Evolutionary conservation across 495 filamentous ascomycete species (phyloP).

Genomic region (Xylaria curta): DNA sequence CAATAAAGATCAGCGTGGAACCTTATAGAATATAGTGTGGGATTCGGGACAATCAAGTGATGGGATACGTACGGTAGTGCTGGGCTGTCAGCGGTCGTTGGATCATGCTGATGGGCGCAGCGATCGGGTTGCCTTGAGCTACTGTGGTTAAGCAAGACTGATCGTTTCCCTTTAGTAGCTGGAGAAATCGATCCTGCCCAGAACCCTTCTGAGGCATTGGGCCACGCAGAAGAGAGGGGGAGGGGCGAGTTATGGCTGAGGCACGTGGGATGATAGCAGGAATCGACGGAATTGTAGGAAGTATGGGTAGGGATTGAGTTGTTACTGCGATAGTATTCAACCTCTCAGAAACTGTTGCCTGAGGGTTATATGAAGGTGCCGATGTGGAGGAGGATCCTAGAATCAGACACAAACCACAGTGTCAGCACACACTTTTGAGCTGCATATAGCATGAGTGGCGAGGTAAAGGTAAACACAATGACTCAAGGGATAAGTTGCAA

Average conservation of each 20-base stretch:
- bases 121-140: background rate
- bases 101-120: background rate
- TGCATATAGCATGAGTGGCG: background rate
- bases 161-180: conserved; percentile 17
- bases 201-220: conserved; percentile 27
- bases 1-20: background rate
- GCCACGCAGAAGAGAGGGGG: conserved; percentile 6
- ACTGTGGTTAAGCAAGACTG: background rate
- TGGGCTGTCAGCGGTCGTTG: background rate
- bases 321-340: background rate
- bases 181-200: conserved; percentile 28
- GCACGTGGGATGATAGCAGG: background rate
- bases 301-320: background rate
- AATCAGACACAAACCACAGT: conserved; percentile 8
- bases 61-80: conserved; percentile 4
- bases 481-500: background rate
- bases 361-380: conserved; percentile 6
- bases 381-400: conserved; percentile 6
- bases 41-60: background rate
- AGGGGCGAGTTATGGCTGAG: background rate
- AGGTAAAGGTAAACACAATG: background rate
- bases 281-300: background rate
- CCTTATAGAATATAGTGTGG: background rate
- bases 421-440: background rate
- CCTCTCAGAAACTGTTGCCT: conserved; percentile 14